Percentiles rank a stretch among this genome's conserved stretches.
phyloP scores from a whole-genome alignment of 2,329 filamentous ascomycete genomes.

The Diplodia scrobiculata region DNA sequence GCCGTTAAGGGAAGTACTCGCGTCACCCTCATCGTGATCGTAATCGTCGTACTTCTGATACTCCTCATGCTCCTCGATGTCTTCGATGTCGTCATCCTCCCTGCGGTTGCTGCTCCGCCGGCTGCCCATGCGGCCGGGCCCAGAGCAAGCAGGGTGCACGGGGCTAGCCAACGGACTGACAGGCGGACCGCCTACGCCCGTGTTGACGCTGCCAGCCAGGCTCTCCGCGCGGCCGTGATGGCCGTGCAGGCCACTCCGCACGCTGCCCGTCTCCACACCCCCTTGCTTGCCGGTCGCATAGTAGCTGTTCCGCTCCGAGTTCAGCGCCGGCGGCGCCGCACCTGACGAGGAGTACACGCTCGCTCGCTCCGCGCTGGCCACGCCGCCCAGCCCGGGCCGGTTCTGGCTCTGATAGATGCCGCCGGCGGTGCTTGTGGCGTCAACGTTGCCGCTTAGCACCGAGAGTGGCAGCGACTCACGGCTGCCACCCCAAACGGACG shows the following conservation, averaged over 20 bases:
- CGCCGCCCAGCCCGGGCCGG: constrained; percentile 57
- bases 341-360: constrained; percentile 76
- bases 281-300: constrained; percentile 58
- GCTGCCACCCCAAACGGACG: constrained; percentile 78
- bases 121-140: constrained; percentile 25
- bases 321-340: constrained; percentile 62
- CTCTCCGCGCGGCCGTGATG: constrained; percentile 79
- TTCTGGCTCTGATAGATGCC: constrained; percentile 57
- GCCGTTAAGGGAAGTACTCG: neutral
- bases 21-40: constrained; percentile 19
- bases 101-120: constrained; percentile 27
- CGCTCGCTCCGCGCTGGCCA: constrained; percentile 66
- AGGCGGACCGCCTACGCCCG: constrained; percentile 37
- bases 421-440: constrained; percentile 52
- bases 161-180: constrained; percentile 63
- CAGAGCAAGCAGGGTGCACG: neutral
- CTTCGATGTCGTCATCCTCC: constrained; percentile 24
- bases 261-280: constrained; percentile 67
- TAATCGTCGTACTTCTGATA: constrained; percentile 6
- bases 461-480: constrained; percentile 78
- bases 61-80: constrained; percentile 26
- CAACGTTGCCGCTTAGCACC: constrained; percentile 72
- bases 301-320: constrained; percentile 81
- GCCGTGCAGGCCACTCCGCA: constrained; percentile 74
- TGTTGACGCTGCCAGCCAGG: constrained; percentile 69